These are phyloP conservation scores for Pleurotus citrinopileatus DNA, from an alignment of 768 basidiomycete species.

Conservation along the genomic window DNA sequence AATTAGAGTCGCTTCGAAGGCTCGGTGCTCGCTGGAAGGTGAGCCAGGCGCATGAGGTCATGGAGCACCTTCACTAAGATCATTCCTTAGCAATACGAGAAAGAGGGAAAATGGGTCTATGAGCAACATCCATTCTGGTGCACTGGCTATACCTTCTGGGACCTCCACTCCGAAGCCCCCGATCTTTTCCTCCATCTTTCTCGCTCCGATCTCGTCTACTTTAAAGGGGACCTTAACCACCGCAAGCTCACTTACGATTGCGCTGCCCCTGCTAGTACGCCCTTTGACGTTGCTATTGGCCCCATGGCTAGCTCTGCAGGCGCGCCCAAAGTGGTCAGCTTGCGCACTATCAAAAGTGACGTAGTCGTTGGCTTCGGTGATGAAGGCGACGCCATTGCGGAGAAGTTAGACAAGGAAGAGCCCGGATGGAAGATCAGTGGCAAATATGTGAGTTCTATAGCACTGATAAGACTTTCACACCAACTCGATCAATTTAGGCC, in stretches of 20 bases:
- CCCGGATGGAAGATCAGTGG: slow-evolving; percentile 97
- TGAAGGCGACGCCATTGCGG: slow-evolving; percentile 67
- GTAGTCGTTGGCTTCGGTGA: slow-evolving; percentile 85
- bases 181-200: slow-evolving; percentile 92
- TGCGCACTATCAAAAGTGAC: slow-evolving; percentile 93
- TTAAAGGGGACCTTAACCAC: slow-evolving; percentile 95
- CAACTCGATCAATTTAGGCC: slow-evolving; percentile 71
- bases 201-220: slow-evolving; percentile 85
- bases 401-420: slow-evolving; percentile 79
- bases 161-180: slow-evolving; percentile 77
- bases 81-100: slow-evolving; percentile 84
- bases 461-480: slow-evolving; percentile 63
- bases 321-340: slow-evolving; percentile 80
- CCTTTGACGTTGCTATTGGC: slow-evolving; percentile 89
- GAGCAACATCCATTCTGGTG: slow-evolving; percentile 96
- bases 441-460: slow-evolving; percentile 76
- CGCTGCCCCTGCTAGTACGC: slow-evolving; percentile 80
- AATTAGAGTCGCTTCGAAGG: slow-evolving; percentile 75
- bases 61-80: too few relatives aligned
- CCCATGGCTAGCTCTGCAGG: slow-evolving; percentile 88
- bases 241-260: slow-evolving; percentile 89
- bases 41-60: too few relatives aligned
- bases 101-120: slow-evolving; percentile 90
- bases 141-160: slow-evolving; percentile 95
- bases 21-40: slow-evolving; percentile 92